Evolutionary conservation across 2,329 filamentous ascomycete species (phyloP).

Genomic region (Fusarium praegraminearum): DNA sequence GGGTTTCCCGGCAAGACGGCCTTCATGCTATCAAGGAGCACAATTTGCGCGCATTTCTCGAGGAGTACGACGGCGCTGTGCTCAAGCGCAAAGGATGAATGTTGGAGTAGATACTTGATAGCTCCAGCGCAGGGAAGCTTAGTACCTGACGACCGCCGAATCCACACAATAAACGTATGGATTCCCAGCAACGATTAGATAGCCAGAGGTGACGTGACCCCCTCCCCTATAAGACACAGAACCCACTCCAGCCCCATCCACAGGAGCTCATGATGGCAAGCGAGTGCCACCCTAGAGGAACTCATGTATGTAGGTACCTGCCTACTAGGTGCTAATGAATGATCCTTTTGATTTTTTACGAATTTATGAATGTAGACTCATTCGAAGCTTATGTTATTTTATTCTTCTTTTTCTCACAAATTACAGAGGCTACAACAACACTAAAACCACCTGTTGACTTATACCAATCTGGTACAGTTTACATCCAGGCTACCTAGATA

Average conservation of each 20-base stretch:
- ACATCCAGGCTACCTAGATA: too few species aligned
- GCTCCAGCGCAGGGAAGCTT: slow-evolving; percentile 4
- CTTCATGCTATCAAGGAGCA: slow-evolving; percentile 70
- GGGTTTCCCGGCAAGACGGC: slow-evolving; percentile 84
- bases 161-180: slow-evolving; percentile 37
- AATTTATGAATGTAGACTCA: too few species aligned
- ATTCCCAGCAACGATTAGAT: slow-evolving; percentile 19
- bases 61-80: slow-evolving; percentile 11
- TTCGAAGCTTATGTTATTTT: not conserved
- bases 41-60: slow-evolving; percentile 42
- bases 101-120: slow-evolving; percentile 1
- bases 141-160: slow-evolving; percentile 27
- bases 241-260: slow-evolving; percentile 11
- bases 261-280: slow-evolving; percentile 18
- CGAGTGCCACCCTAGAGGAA: slow-evolving; percentile 3
- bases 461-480: not conserved
- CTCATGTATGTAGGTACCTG: too few species aligned
- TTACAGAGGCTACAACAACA: not conserved
- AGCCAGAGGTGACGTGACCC: slow-evolving; percentile 38
- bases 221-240: not conserved
- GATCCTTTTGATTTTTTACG: not conserved
- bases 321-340: not conserved
- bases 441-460: not conserved
- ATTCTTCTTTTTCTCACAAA: not conserved
- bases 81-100: slow-evolving; percentile 16